Conservation (phyloP, 352 stramenopile genomes). For the Phytophthora melonis region DNA sequence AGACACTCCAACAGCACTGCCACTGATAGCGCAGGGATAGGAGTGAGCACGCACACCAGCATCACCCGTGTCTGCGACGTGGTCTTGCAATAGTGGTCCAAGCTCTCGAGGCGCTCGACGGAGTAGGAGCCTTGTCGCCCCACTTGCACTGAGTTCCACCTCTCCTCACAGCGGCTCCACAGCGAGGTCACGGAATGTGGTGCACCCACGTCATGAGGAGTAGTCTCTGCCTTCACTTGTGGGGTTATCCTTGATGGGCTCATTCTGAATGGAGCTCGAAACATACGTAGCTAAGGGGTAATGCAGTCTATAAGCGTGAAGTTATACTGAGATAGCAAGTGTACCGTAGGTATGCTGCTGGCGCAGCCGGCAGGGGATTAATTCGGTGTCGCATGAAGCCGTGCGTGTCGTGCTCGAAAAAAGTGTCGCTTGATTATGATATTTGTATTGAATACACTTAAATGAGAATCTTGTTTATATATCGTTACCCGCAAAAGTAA, state of each 20-base stretch:
- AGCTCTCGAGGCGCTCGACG: conserved; percentile 18
- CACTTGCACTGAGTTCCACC: conserved; percentile 19
- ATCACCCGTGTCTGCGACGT: conserved; percentile 10
- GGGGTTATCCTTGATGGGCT: neutral
- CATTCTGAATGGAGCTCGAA: neutral
- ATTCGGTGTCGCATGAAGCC: no score
- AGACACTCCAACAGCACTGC: conserved; percentile 26
- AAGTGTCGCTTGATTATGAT: no score
- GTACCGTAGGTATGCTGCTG: no score
- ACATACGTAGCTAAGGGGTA: no score
- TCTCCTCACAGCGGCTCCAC: neutral
- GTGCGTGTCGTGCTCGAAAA: no score
- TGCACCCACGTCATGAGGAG: neutral
- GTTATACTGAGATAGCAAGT: no score
- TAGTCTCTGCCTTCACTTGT: neutral
- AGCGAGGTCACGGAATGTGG: neutral
- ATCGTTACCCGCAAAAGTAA: no score
- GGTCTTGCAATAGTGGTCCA: conserved; percentile 18
- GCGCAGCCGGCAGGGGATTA: no score
- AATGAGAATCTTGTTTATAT: no score
- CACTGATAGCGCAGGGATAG: conserved; percentile 6
- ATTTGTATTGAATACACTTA: no score
- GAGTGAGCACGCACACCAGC: conserved; percentile 22
- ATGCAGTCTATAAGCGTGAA: no score
- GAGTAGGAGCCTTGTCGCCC: conserved; percentile 30